Conservation (phyloP, 2,329 filamentous ascomycete genomes). For the Paecilomyces niveus region DNA sequence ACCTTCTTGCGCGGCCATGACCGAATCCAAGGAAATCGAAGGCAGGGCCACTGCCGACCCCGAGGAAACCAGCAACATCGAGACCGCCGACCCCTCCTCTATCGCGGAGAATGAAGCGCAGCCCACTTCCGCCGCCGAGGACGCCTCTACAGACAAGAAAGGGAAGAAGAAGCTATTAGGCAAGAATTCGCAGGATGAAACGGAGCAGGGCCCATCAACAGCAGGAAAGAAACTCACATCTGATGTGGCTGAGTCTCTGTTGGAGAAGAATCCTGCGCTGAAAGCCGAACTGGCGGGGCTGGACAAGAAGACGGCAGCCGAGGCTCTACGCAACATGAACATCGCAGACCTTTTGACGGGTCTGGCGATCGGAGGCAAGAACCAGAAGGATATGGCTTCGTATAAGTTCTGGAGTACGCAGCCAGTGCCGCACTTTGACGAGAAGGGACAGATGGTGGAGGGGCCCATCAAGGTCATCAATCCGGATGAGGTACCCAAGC, state of each 20-base stretch:
- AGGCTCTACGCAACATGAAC: slow-evolving; percentile 44
- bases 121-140: not conserved
- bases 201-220: slow-evolving; percentile 13
- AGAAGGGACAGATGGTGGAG: slow-evolving; percentile 58
- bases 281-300: slow-evolving; percentile 67
- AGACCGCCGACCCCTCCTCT: slow-evolving; percentile 24
- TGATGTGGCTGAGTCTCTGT: slow-evolving; percentile 31
- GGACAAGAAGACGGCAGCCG: slow-evolving; percentile 51
- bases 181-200: slow-evolving; percentile 19
- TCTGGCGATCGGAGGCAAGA: slow-evolving; percentile 69
- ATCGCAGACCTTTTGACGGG: slow-evolving; percentile 44
- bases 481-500: slow-evolving; percentile 69
- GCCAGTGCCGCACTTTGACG: slow-evolving; percentile 75
- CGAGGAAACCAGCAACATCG: slow-evolving; percentile 1
- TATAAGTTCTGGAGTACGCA: slow-evolving; percentile 99
- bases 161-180: slow-evolving; percentile 8
- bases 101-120: slow-evolving; percentile 37
- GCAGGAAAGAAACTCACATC: slow-evolving; percentile 26
- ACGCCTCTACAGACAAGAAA: slow-evolving; percentile 5
- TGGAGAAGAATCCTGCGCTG: slow-evolving; percentile 54
- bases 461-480: slow-evolving; percentile 79
- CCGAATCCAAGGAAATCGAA: slow-evolving; percentile 26
- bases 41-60: slow-evolving; percentile 21
- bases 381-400: slow-evolving; percentile 89
- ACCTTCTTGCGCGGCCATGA: slow-evolving; percentile 18